These are phyloP conservation scores for Chlamydomonas schloesseri DNA, from an alignment of 139 green algal species.

Conservation along the genomic window DNA sequence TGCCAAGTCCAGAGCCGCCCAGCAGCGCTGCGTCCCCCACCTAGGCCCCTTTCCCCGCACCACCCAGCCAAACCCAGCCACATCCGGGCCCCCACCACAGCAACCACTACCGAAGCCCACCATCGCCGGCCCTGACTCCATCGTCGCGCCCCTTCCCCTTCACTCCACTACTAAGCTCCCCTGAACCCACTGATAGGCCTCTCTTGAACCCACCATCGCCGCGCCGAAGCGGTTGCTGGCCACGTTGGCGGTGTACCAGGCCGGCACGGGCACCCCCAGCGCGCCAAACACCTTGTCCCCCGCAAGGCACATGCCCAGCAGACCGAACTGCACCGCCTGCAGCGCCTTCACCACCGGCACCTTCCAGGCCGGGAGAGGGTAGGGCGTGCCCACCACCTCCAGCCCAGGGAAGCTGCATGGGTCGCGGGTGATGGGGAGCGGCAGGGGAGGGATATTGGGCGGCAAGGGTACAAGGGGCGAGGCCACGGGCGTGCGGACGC, in stretches of 20 bases:
- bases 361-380: constrained; percentile 17
- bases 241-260: constrained; percentile 31
- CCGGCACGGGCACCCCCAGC: no score
- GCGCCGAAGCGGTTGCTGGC: constrained; percentile 49
- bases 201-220: neutral
- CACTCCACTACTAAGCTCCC: no score
- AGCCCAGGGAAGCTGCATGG: constrained; percentile 10
- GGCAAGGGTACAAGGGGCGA: neutral
- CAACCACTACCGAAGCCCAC: no score
- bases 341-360: neutral
- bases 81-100: no score
- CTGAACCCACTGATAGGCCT: no score
- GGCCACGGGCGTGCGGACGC: no score
- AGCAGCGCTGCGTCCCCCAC: no score
- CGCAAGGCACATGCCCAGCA: neutral
- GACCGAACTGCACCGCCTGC: neutral
- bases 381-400: constrained; percentile 14
- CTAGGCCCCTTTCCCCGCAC: no score
- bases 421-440: neutral
- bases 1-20: no score
- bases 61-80: no score
- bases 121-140: no score
- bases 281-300: constrained; percentile 5
- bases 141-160: no score
- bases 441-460: neutral